Evolutionary conservation across 139 green algal genomes (phyloP).

Genomic region (Tetradesmus obliquus): DNA sequence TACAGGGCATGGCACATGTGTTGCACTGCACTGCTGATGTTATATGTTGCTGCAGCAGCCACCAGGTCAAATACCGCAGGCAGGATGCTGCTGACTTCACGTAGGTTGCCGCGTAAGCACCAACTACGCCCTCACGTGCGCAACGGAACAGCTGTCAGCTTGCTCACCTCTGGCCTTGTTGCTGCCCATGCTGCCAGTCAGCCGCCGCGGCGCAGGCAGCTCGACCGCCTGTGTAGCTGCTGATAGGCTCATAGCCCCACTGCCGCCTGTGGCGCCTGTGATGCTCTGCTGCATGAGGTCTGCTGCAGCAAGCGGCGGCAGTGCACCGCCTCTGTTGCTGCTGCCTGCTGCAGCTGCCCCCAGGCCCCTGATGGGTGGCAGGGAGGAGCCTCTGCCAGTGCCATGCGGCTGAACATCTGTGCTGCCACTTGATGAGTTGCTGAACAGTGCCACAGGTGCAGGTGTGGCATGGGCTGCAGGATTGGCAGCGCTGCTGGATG

Average conservation of each 20-base stretch:
- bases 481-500: not conserved
- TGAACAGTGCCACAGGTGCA: not conserved
- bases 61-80: too few relatives aligned
- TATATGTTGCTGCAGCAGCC: too few relatives aligned
- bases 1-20: too few relatives aligned
- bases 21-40: too few relatives aligned
- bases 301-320: not conserved
- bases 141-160: too few relatives aligned
- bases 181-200: constrained; percentile 8
- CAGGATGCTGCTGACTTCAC: too few relatives aligned
- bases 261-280: not conserved
- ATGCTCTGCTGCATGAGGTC: not conserved
- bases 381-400: not conserved
- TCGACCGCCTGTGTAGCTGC: not conserved
- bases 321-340: not conserved
- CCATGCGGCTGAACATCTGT: not conserved
- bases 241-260: not conserved
- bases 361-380: not conserved
- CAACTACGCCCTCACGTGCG: too few relatives aligned
- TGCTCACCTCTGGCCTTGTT: constrained; percentile 16
- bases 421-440: not conserved
- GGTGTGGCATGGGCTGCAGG: not conserved
- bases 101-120: too few relatives aligned
- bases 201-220: not conserved
- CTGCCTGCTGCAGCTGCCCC: not conserved